Base-by-base conservation (phyloP, 768 basidiomycete genomes). In the Lactarius deliciosus region DNA sequence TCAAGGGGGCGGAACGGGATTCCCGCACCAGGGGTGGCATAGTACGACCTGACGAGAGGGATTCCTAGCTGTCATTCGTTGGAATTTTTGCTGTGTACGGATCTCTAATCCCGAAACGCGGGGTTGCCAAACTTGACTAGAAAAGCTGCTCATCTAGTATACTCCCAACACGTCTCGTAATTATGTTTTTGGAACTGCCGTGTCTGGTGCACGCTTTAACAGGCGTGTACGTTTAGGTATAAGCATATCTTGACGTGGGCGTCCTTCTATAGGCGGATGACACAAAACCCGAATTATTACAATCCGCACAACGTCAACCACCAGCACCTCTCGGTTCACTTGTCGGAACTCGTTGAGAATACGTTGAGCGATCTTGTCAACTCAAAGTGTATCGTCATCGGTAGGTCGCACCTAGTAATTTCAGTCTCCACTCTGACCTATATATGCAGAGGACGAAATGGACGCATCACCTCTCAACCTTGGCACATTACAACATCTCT, bases 401-500 rank as follows among this genome's bases (percentile, higher is more conserved):
- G 25, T 28, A 28, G 25, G 25, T 28, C 25, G 2, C 25, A 28
- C 25, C 25, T 28, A 28, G 25, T 28, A 28, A 28, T 28, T 28
- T 28, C 25, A 28, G 25, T 28, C 2, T 28, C 25, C 25, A 28
- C 25, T 28, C 25, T 28, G 2, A 30, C 10, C 34, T 57, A 10
- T 55, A 43, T 66, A 40, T 59, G 69, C 67, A 88, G 91, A 93
- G 81, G 94, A 96, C 68, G 95, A 97, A 75, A 94, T 96, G 90
- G 94, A 96, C 69, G 85, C 92, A 0, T 86, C 88, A 3, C 87
- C 95, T 1, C 86, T 98, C 72, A 99, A 98, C 77, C 81, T 98
- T 43, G 97, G 97, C 64, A 97, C 98, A 94, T 79, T 96, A 94
- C 76, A 93, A 94, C 73, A 95, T 95, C 50, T 94, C 92, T 63